phyloP scores from a whole-genome alignment of 768 basidiomycete genomes.

The Tylopilus balloui region DNA sequence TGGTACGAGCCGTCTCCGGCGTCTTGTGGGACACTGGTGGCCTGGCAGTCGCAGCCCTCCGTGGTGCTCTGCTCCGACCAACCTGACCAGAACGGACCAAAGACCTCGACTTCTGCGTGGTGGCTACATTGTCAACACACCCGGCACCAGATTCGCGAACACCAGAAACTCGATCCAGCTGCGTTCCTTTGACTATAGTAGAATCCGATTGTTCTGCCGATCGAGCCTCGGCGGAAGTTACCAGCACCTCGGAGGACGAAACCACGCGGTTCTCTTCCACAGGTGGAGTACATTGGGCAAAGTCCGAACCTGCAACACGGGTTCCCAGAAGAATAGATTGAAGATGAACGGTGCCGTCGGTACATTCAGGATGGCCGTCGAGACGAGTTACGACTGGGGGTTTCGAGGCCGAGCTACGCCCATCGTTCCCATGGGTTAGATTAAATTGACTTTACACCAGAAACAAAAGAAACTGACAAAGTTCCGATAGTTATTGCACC shows the following conservation, averaged over 20 bases:
- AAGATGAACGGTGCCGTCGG: neutral
- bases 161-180: neutral
- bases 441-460: neutral
- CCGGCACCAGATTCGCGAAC: neutral
- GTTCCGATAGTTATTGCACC: neutral
- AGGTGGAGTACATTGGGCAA: neutral
- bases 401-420: neutral
- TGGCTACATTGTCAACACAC: neutral
- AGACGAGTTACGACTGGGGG: neutral
- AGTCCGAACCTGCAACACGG: neutral
- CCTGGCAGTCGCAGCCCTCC: neutral
- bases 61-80: neutral
- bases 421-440: neutral
- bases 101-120: neutral
- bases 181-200: neutral
- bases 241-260: neutral
- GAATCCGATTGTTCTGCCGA: neutral
- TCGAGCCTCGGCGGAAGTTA: neutral
- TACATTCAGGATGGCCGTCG: neutral
- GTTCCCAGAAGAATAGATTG: neutral
- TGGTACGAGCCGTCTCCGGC: neutral
- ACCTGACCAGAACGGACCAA: neutral
- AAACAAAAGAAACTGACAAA: conserved; percentile 4
- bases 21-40: neutral
- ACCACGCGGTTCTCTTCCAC: neutral